phyloP scores from a whole-genome alignment of 371 early-diverging fungal species.

The Rhizomucor miehei region DNA sequence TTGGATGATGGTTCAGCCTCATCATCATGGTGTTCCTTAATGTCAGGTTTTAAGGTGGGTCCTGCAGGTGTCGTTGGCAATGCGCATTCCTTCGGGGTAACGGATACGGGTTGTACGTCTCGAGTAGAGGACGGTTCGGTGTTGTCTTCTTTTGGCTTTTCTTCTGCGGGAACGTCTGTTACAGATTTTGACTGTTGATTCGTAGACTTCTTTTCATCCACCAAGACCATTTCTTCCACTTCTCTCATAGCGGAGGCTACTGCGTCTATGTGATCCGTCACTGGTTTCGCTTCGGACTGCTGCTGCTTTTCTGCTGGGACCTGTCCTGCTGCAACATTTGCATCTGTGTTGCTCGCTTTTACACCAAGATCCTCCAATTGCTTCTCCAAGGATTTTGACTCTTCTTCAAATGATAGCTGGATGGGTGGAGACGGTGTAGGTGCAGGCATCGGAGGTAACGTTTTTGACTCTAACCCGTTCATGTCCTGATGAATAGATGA shows the following conservation, averaged over 20 bases:
- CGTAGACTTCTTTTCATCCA: not conserved
- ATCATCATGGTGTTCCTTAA: not conserved
- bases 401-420: slow-evolving; percentile 16
- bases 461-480: slow-evolving; percentile 1
- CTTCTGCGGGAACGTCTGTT: too few species aligned
- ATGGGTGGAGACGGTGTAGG: too few species aligned
- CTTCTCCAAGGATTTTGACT: slow-evolving; percentile 28
- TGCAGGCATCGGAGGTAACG: slow-evolving; percentile 10
- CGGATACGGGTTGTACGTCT: not conserved
- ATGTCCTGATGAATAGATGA: slow-evolving; percentile 11
- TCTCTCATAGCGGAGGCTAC: slow-evolving; percentile 14
- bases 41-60: not conserved
- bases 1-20: not conserved
- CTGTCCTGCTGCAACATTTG: not conserved
- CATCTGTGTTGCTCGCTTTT: not conserved
- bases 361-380: slow-evolving; percentile 24
- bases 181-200: too few species aligned
- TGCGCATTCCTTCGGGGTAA: not conserved
- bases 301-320: not conserved
- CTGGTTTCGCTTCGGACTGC: not conserved
- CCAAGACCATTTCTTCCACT: slow-evolving; percentile 13
- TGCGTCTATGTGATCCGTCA: slow-evolving; percentile 1
- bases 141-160: not conserved
- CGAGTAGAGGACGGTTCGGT: not conserved
- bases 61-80: not conserved